Base-by-base conservation (phyloP, 148 eudicot species). In the Talinum fruticosum region DNA sequence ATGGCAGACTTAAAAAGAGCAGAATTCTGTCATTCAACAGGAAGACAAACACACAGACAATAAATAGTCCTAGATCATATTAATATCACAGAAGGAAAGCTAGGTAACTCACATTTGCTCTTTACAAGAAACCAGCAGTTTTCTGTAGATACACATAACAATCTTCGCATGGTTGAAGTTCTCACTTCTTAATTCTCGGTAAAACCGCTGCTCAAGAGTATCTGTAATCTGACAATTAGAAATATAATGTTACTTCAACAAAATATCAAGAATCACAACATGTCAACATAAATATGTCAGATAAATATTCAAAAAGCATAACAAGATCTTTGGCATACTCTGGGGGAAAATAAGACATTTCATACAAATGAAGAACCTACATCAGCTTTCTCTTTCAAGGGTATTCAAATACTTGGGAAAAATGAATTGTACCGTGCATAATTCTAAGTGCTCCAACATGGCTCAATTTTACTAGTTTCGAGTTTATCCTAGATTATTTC, bases 161-260 rank as follows among this genome's bases (percentile, higher is more conserved):
- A 87, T 74, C 84, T 91, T 96, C 57, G 87, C 95, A 15, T 86
- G 82, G 35, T 78, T 84, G 77, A 81, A 91, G 69, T 93, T 96
- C 78, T 89, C 93, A 77, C 35, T 81, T 57, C 98, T 84, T 77
- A 96, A 79, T 82, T 96, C 99, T 87, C 88, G 93, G 87, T 91
- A 96, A 82, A 87, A 96, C 79, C 92, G 89, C 82, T 93, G 95
- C 86, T 96, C 99, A 78, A 93, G 98, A 34, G 88, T 87, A 68
- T 67, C 83, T 44, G 97, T 88, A 47, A 93, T 96, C 99, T 96
- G 97, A 73, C 74, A 73, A 72, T 41, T 37, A 72, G 24, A 79
- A 82, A 35, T 35, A 79, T 13, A 74, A 83, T 47, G 7, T 82
- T 69, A 54, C 24, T 64, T 59, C 65, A 75, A 59, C 57, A 44